A percentile compares a stretch with the other conserved stretches of the same genome.
Conservation (phyloP, 2,329 filamentous ascomycete genomes). For the Neoscytalidium dimidiatum region DNA sequence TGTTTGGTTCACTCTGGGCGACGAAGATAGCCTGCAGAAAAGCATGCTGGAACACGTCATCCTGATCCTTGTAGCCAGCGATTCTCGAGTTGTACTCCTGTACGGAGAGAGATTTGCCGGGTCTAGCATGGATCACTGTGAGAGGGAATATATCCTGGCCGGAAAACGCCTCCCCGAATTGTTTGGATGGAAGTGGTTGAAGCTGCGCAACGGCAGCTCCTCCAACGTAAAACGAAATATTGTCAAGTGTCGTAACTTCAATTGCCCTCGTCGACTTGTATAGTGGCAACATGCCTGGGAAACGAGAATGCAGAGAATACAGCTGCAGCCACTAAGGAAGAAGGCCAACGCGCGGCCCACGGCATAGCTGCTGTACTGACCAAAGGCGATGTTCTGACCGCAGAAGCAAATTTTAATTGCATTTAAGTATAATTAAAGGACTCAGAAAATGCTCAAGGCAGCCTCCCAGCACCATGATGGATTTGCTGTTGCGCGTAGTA, state of each 20-base stretch:
- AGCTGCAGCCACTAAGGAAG: neutral
- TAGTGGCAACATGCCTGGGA: neutral
- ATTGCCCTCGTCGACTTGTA: neutral
- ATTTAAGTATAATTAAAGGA: neutral
- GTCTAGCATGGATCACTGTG: neutral
- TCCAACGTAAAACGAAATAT: neutral
- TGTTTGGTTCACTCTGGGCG: neutral
- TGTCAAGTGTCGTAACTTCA: neutral
- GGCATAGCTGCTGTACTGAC: neutral
- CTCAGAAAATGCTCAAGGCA: too few species aligned
- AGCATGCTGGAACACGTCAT: neutral
- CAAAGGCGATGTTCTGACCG: neutral
- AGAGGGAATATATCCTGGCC: neutral
- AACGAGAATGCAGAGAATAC: neutral
- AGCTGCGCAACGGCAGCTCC: neutral
- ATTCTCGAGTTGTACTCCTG: neutral
- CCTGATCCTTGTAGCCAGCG: neutral
- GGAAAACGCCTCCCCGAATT: neutral
- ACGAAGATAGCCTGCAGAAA: neutral
- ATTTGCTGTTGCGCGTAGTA: neutral
- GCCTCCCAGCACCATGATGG: neutral
- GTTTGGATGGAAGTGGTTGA: too few species aligned
- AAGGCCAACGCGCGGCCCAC: neutral
- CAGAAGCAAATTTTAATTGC: neutral
- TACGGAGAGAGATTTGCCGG: neutral